Evolutionary conservation across 2,329 filamentous ascomycete genomes (phyloP).

Genomic region (Fusarium dimerum): DNA sequence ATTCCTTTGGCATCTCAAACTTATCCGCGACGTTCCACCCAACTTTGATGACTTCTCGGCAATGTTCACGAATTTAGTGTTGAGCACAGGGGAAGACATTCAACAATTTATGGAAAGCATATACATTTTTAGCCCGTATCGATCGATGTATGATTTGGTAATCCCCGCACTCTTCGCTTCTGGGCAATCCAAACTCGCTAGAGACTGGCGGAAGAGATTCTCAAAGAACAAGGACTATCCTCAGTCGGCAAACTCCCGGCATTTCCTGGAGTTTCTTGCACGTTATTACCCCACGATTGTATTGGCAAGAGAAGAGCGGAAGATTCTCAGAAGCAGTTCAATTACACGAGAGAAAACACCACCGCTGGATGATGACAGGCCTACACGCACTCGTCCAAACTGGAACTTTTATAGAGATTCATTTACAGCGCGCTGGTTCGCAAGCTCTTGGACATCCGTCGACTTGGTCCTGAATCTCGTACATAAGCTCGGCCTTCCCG

Average conservation of each 20-base stretch:
- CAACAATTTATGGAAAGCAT: slow-evolving; percentile 45
- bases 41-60: slow-evolving; percentile 42
- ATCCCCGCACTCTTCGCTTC: slow-evolving; percentile 52
- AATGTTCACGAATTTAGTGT: slow-evolving; percentile 46
- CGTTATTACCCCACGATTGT: slow-evolving; percentile 46
- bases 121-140: slow-evolving; percentile 46
- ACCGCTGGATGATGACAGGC: too few relatives aligned
- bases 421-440: slow-evolving; percentile 81
- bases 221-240: slow-evolving; percentile 45
- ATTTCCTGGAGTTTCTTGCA: slow-evolving; percentile 50
- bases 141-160: slow-evolving; percentile 50
- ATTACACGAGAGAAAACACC: neutral
- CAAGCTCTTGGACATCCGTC: slow-evolving; percentile 68
- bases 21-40: slow-evolving; percentile 46
- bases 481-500: slow-evolving; percentile 67
- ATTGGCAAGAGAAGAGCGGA: slow-evolving; percentile 41
- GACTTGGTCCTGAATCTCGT: slow-evolving; percentile 72
- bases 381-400: too few relatives aligned
- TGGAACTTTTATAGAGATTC: slow-evolving; percentile 37
- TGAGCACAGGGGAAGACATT: slow-evolving; percentile 37
- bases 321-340: slow-evolving; percentile 4
- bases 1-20: slow-evolving; percentile 49
- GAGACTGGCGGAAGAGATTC: slow-evolving; percentile 49
- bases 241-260: slow-evolving; percentile 39
- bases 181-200: slow-evolving; percentile 47